Evolutionary conservation across 345 rosid species (phyloP), one percentile per base, ranked within the genome.

Genomic region (Mallotus nudiflorus): DNA sequence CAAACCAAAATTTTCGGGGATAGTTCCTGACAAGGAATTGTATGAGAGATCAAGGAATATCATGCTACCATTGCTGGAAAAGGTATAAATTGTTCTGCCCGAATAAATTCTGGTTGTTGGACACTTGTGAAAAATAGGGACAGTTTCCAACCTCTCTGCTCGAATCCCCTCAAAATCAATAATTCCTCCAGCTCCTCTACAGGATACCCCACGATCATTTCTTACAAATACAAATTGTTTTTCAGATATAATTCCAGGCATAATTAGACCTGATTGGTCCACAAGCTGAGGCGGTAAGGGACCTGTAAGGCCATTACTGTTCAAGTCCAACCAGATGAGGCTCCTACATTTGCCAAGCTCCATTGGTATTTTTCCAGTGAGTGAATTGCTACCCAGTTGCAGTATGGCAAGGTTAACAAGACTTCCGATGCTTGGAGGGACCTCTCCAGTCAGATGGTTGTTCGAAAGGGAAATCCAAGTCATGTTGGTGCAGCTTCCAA

Each of bases 111-210:
- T 73, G 18, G 97, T 94, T 1, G 90, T 81, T 4, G 97, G 84
- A 72, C 98, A 94, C 29, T 95, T 89, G 68, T 94, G 98, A 72
- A 88, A 90, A 88, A 88, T 91, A 0, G 96, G 90, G 56, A 90
- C 83, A 66, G 69, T 80, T 78, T 88, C 89, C 74, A 94, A 69
- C 29, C 89, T 87, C 42, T 80, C 83, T 1, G 83, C 61, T 2
- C 98, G 89, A 50, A 94, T 88, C 40, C 97, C 98, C 75, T 88
- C 90, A 51, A 91, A 91, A 73, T 94, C 98, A 12, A 91, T 88
- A 33, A 94, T 74, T n/a, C 98, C 98, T 1, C 98, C 98, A 22
- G 98, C 98, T 66, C 98, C 98, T 74, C 98, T 82, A 60, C 98
- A 94, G 25, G 92, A 82, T 8, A 97, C 89, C 22, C 98, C 98